Conservation (phyloP, 352 stramenopile genomes). For the Pythium phragmiticola region DNA sequence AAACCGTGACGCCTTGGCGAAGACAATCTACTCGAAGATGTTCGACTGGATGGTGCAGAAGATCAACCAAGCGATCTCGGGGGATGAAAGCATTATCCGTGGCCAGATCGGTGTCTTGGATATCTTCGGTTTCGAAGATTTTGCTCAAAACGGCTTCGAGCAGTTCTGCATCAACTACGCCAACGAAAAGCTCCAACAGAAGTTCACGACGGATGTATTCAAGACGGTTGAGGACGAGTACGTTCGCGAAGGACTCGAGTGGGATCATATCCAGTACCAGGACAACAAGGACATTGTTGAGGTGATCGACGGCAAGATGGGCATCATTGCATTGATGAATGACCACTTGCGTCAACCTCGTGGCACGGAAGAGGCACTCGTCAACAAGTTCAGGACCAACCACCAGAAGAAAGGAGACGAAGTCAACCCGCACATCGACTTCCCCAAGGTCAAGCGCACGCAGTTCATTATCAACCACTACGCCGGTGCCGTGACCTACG, state of each 20-base stretch:
- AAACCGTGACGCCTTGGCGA: constrained; percentile 95
- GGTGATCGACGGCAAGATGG: constrained; percentile 93
- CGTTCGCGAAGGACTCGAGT: constrained; percentile 95
- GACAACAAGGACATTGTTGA: constrained; percentile 98
- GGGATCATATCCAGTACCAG: constrained; percentile 98
- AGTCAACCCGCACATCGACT: constrained; percentile 78
- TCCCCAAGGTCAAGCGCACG: constrained; percentile 86
- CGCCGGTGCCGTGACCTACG: constrained; percentile 93
- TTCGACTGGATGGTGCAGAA: constrained; percentile 97
- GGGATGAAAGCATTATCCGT: constrained; percentile 64
- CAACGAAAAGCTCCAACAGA: constrained; percentile 89
- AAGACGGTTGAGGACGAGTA: constrained; percentile 99
- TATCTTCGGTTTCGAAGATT: constrained; percentile 99
- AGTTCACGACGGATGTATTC: constrained; percentile 96
- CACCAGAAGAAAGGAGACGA: constrained; percentile 72
- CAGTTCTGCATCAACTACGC: constrained; percentile 94
- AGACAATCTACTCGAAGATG: constrained; percentile 97
- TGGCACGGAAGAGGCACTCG: constrained; percentile 83
- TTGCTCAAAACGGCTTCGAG: constrained; percentile 92
- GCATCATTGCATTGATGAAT: constrained; percentile 89
- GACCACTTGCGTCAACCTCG: constrained; percentile 83
- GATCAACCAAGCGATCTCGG: constrained; percentile 84
- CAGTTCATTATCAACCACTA: constrained; percentile 97
- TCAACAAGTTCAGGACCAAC: constrained; percentile 88
- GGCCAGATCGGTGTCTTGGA: constrained; percentile 95